Conservation (phyloP, 164 flowering plant genomes). For the Amborella trichopoda region DNA sequence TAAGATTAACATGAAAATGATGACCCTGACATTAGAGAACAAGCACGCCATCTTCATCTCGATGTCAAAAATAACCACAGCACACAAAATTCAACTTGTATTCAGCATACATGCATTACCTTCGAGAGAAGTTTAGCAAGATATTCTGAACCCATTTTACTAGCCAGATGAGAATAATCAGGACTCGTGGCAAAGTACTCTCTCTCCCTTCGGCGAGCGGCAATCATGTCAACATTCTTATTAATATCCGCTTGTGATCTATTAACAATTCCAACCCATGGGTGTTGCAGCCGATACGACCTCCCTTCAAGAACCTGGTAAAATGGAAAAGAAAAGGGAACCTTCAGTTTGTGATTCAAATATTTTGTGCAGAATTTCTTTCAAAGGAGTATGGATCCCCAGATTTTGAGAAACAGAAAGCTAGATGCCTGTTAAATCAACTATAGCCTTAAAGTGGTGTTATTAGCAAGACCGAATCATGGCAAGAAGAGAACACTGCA, state of each 20-base stretch:
- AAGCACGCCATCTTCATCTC: too few species aligned
- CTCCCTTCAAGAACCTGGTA: conserved; percentile 70
- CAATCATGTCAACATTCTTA: conserved; percentile 81
- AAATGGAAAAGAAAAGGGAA: conserved; percentile 2
- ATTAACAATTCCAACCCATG: conserved; percentile 92
- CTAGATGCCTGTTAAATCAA: too few species aligned
- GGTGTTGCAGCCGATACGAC: conserved; percentile 57
- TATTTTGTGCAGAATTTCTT: too few species aligned
- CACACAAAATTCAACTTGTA: too few species aligned
- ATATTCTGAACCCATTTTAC: conserved; percentile 83
- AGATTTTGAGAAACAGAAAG: too few species aligned
- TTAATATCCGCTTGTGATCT: conserved; percentile 87
- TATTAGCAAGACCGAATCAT: too few species aligned
- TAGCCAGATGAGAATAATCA: conserved; percentile 58
- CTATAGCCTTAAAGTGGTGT: too few species aligned
- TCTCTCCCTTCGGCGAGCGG: conserved; percentile 68
- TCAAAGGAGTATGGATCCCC: too few species aligned
- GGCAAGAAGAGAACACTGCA: too few species aligned
- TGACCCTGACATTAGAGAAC: background rate
- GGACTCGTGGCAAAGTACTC: conserved; percentile 62
- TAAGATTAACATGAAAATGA: too few species aligned
- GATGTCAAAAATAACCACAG: too few species aligned
- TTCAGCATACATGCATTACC: conserved; percentile 39
- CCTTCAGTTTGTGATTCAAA: too few species aligned
- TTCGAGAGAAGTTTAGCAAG: conserved; percentile 74